Percentiles rank a stretch among this genome's conserved stretches.
phyloP scores from a whole-genome alignment of 768 basidiomycete genomes.

The Amanita brunnescens region DNA sequence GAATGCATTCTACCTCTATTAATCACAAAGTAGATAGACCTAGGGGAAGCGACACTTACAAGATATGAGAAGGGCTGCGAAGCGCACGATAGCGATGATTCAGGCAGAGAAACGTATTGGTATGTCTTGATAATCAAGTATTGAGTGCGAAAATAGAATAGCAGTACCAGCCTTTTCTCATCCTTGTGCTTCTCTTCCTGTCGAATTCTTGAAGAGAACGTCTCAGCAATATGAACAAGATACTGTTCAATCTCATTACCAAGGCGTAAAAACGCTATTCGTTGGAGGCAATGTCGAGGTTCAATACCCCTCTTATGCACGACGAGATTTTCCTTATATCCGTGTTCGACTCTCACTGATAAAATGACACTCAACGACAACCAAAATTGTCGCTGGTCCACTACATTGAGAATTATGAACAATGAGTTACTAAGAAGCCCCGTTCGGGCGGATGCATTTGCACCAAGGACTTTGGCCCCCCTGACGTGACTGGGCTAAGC shows the following conservation, averaged over 20 bases:
- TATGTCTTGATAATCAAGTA: neutral
- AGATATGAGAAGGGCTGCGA: neutral
- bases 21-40: neutral
- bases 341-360: too few species aligned
- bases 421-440: constrained; percentile 36
- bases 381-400: too few species aligned
- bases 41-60: neutral
- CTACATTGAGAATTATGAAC: too few species aligned
- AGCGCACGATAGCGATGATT: neutral
- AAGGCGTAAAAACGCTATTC: neutral
- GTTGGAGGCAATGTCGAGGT: neutral
- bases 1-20: too few species aligned
- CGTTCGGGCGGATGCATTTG: constrained; percentile 41
- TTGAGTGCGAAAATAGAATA: neutral
- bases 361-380: too few species aligned
- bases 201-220: neutral
- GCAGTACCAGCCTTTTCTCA: neutral
- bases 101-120: neutral
- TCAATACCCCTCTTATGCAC: neutral
- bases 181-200: neutral
- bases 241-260: neutral
- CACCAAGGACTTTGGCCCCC: constrained; percentile 81
- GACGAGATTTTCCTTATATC: too few species aligned
- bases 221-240: neutral
- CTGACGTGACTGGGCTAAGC: constrained; percentile 79